phyloP scores from a whole-genome alignment of 305 asterid genomes.

The Solanum hybrid region DNA sequence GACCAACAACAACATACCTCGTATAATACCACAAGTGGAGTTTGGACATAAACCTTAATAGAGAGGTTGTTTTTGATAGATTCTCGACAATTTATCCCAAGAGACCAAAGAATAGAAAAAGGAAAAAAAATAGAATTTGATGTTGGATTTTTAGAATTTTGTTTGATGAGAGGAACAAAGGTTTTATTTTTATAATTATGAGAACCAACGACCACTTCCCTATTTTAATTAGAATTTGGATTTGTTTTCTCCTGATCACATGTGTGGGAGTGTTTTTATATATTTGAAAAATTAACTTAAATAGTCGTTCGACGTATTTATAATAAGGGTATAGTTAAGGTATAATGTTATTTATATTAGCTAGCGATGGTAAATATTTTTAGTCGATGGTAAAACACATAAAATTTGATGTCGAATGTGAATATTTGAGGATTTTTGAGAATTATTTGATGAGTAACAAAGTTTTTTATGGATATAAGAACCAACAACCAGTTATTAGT shows the following conservation, averaged over 20 bases:
- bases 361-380: background rate
- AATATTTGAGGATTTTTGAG: too few relatives aligned
- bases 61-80: background rate
- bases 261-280: background rate
- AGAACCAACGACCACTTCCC: background rate
- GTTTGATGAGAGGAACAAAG: background rate
- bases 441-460: too few relatives aligned
- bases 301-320: background rate
- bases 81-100: background rate
- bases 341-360: background rate
- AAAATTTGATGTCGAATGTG: background rate
- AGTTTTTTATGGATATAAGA: too few relatives aligned
- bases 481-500: too few relatives aligned
- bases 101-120: background rate
- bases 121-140: background rate
- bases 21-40: too few relatives aligned
- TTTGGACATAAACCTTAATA: too few relatives aligned
- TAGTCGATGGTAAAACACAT: background rate
- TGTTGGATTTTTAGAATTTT: background rate
- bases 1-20: background rate
- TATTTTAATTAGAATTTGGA: background rate
- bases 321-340: background rate
- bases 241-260: background rate
- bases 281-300: background rate
- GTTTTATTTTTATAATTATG: background rate